phyloP scores from a whole-genome alignment of 441 rosid genomes.

The Erodium trifolium region DNA sequence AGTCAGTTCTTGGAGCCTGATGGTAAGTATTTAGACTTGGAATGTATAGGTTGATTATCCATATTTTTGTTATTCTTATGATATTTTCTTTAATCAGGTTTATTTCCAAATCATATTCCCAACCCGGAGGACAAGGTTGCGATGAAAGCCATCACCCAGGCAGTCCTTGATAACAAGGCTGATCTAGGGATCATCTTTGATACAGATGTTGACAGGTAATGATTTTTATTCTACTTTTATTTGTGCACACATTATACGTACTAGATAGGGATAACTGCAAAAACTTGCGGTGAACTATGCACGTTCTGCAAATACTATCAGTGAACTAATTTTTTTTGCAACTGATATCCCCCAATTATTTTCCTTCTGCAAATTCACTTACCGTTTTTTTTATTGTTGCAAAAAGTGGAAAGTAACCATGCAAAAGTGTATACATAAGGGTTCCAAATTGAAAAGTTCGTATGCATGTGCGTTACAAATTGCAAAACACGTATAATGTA shows the following conservation, averaged over 20 bases:
- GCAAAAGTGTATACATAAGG: too few species aligned
- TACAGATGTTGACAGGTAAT: conserved; percentile 94
- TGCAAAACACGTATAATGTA: too few species aligned
- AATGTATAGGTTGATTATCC: conserved; percentile 9
- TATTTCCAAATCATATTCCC: conserved; percentile 96
- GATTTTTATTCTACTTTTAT: conserved; percentile 11
- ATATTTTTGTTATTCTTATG: not conserved
- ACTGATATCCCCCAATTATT: too few species aligned
- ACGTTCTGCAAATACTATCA: too few species aligned
- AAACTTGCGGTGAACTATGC: too few species aligned
- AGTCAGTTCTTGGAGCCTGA: conserved; percentile 98
- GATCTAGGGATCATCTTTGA: conserved; percentile 97
- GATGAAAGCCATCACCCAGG: conserved; percentile 81
- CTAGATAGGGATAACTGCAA: too few species aligned
- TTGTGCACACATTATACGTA: not conserved
- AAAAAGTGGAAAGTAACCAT: too few species aligned
- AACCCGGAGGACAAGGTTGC: conserved; percentile 95
- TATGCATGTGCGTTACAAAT: too few species aligned
- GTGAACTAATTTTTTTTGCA: too few species aligned
- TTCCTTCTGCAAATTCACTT: too few species aligned
- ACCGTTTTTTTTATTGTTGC: too few species aligned
- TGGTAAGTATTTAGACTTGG: conserved; percentile 37
- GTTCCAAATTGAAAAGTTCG: too few species aligned
- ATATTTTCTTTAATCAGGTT: conserved; percentile 40
- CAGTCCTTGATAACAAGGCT: conserved; percentile 84